These are phyloP conservation scores for Parsonsia alboflavescens DNA, from an alignment of 257 asterid species.

Conservation along the genomic window DNA sequence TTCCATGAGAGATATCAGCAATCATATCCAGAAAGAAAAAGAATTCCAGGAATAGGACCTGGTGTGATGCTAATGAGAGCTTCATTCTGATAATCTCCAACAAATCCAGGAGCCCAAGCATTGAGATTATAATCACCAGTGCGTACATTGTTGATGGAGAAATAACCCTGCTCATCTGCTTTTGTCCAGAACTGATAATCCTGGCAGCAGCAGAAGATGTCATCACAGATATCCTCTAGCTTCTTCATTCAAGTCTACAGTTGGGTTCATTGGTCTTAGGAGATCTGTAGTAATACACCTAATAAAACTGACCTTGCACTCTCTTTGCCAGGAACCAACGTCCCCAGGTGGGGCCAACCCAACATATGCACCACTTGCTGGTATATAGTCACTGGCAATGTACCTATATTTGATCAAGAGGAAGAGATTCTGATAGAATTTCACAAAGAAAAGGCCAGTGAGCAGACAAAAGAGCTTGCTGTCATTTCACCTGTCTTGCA, in stretches of 20 bases:
- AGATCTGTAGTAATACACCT: background rate
- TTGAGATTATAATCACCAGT: slow-evolving; percentile 51
- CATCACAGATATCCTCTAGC: background rate
- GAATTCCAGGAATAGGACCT: slow-evolving; percentile 27
- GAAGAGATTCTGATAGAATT: background rate
- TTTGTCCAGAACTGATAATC: slow-evolving; percentile 71
- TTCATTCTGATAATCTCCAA: slow-evolving; percentile 53
- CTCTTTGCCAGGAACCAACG: slow-evolving; percentile 72
- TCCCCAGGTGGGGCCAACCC: slow-evolving; percentile 74
- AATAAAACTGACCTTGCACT: slow-evolving; percentile 58
- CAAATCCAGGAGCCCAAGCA: slow-evolving; percentile 66
- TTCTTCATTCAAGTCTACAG: slow-evolving; percentile 1
- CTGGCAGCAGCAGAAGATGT: slow-evolving; percentile 25
- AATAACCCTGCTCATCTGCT: slow-evolving; percentile 46
- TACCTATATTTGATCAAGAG: slow-evolving; percentile 25
- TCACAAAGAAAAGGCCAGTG: background rate
- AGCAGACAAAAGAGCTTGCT: background rate
- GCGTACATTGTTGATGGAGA: slow-evolving; percentile 40
- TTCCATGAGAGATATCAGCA: background rate
- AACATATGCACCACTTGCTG: slow-evolving; percentile 50
- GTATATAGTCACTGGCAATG: slow-evolving; percentile 36
- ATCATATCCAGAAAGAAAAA: background rate
- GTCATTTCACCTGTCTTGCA: slow-evolving; percentile 50
- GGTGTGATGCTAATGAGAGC: slow-evolving; percentile 37
- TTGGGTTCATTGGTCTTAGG: background rate